Evolutionary conservation across 2,329 filamentous ascomycete genomes (phyloP).

Genomic region (Dactylellina cionopaga): DNA sequence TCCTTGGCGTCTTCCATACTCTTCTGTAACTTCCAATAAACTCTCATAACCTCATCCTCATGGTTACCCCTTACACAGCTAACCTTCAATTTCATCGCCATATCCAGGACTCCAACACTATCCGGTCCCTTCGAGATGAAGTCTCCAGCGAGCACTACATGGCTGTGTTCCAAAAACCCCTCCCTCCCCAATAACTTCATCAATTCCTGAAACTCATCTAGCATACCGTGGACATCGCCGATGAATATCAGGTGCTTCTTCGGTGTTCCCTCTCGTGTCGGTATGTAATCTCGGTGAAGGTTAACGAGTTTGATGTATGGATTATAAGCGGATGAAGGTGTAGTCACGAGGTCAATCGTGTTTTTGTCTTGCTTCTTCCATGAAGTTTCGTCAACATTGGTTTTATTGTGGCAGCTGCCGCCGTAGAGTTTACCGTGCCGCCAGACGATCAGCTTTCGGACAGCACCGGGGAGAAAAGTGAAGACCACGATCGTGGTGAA

Average conservation of each 20-base stretch:
- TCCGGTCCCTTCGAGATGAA: constrained; percentile 88
- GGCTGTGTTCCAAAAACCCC: constrained; percentile 65
- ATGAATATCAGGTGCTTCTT: constrained; percentile 77
- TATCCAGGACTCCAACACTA: constrained; percentile 78
- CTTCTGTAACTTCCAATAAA: constrained; percentile 62
- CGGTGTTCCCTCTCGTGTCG: constrained; percentile 8
- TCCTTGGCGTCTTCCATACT: constrained; percentile 26
- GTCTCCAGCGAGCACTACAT: constrained; percentile 80
- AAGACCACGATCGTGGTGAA: constrained; percentile 46
- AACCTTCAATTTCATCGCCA: constrained; percentile 77
- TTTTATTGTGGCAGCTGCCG: constrained; percentile 37
- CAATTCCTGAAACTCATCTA: constrained; percentile 36
- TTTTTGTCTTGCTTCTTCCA: constrained; percentile 5
- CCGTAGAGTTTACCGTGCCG: constrained; percentile 38
- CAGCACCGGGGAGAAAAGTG: constrained; percentile 27
- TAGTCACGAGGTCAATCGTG: constrained; percentile 2
- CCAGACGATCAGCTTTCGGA: constrained; percentile 44
- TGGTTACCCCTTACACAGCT: constrained; percentile 90
- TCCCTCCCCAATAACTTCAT: constrained; percentile 28
- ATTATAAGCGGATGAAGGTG: constrained; percentile 12
- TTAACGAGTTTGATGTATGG: constrained; percentile 42
- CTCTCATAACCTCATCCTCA: constrained; percentile 83
- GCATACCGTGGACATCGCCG: constrained; percentile 92
- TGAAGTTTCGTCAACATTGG: not conserved
- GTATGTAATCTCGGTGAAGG: constrained; percentile 34